Conservation (phyloP, 75 land plant genomes). For the Selaginella tamariscina region DNA sequence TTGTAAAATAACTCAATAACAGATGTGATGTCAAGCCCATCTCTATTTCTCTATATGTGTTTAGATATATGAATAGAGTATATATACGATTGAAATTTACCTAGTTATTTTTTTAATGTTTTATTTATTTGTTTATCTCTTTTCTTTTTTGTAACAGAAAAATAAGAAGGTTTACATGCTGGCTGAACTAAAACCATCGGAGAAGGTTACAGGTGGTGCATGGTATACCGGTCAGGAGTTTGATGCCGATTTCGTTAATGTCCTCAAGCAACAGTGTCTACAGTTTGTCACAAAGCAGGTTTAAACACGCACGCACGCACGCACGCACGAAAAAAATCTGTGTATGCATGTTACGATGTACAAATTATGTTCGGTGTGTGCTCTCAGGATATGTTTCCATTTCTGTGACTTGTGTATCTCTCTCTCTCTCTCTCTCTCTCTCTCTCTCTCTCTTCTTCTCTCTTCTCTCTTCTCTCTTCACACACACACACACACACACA, state of each 20-base stretch:
- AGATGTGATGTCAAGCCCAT: too few relatives aligned
- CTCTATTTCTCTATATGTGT: too few relatives aligned
- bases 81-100: too few relatives aligned
- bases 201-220: conserved; percentile 67
- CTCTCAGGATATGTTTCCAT: background rate
- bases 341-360: background rate
- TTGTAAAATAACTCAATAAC: too few relatives aligned
- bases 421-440: background rate
- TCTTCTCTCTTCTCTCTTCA: background rate
- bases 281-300: conserved; percentile 23
- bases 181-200: conserved; percentile 60
- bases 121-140: too few relatives aligned
- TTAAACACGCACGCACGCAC: too few relatives aligned
- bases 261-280: conserved; percentile 32
- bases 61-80: too few relatives aligned
- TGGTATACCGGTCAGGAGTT: conserved; percentile 61
- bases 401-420: background rate
- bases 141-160: conserved; percentile 25
- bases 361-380: background rate
- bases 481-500: background rate
- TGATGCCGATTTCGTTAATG: conserved; percentile 43
- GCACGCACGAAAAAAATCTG: too few relatives aligned
- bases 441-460: background rate
- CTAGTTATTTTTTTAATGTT: too few relatives aligned
- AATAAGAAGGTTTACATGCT: conserved; percentile 52